phyloP scores from a whole-genome alignment of 768 basidiomycete genomes.

The Ephemerocybe angulata region DNA sequence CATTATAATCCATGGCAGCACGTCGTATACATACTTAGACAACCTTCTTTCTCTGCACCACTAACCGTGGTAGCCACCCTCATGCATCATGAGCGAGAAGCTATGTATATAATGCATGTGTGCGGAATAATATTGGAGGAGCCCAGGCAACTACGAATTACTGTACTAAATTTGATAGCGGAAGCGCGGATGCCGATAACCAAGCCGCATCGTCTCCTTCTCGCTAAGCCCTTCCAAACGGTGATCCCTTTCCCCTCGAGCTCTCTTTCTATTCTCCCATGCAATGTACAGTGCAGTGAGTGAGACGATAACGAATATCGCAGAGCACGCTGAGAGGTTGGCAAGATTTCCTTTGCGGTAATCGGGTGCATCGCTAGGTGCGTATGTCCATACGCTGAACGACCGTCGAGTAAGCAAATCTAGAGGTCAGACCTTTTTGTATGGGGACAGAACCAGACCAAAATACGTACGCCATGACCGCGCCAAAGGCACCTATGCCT shows the following conservation, averaged over 20 bases:
- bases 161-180: constrained; percentile 38
- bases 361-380: constrained; percentile 41
- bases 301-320: constrained; percentile 28
- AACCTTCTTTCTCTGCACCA: no score
- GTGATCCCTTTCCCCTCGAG: constrained; percentile 37
- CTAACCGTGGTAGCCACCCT: no score
- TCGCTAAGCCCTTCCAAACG: constrained; percentile 33
- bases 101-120: no score
- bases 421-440: no score
- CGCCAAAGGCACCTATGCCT: constrained; percentile 41
- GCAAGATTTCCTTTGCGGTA: constrained; percentile 43
- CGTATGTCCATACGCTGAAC: constrained; percentile 46
- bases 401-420: no score
- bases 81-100: no score
- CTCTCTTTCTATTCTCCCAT: constrained; percentile 39
- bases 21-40: no score
- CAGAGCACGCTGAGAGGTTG: constrained; percentile 36
- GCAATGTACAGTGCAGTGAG: constrained; percentile 31
- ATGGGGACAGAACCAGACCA: no score
- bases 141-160: no score
- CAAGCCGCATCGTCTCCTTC: constrained; percentile 35
- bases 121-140: no score
- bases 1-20: no score
- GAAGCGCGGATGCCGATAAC: constrained; percentile 41
- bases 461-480: constrained; percentile 45